phyloP scores from a whole-genome alignment of 2,329 filamentous ascomycete species.

The Metarhizium sp. region DNA sequence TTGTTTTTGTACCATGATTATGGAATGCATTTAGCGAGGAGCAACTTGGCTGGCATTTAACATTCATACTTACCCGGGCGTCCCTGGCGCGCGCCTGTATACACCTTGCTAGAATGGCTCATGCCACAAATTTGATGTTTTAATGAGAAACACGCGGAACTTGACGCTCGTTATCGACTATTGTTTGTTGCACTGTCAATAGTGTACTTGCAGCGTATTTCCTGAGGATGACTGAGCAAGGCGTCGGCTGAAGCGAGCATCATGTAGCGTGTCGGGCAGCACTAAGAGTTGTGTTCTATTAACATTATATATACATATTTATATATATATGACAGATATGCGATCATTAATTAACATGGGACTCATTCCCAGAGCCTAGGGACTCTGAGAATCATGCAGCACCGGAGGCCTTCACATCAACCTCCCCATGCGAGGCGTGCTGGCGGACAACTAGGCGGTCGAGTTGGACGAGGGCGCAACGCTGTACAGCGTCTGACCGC shows the following conservation, averaged over 20 bases:
- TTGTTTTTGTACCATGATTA: neutral
- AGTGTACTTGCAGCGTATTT: too few species aligned
- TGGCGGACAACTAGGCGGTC: neutral
- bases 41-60: conserved; percentile 3
- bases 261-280: too few species aligned
- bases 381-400: too few species aligned
- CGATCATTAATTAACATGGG: neutral
- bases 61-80: neutral
- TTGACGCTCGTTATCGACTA: too few species aligned
- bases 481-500: conserved; percentile 26
- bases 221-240: too few species aligned
- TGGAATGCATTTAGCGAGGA: conserved; percentile 6
- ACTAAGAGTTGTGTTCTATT: too few species aligned
- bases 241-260: too few species aligned
- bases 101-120: neutral
- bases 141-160: neutral
- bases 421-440: too few species aligned
- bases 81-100: neutral
- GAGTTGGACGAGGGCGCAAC: conserved; percentile 17
- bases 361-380: neutral
- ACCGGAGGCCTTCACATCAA: too few species aligned
- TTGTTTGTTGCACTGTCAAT: too few species aligned
- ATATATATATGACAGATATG: too few species aligned
- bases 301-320: too few species aligned
- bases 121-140: neutral